Conservation (phyloP, 2,329 filamentous ascomycete genomes). For the Microcyclosporella mali region DNA sequence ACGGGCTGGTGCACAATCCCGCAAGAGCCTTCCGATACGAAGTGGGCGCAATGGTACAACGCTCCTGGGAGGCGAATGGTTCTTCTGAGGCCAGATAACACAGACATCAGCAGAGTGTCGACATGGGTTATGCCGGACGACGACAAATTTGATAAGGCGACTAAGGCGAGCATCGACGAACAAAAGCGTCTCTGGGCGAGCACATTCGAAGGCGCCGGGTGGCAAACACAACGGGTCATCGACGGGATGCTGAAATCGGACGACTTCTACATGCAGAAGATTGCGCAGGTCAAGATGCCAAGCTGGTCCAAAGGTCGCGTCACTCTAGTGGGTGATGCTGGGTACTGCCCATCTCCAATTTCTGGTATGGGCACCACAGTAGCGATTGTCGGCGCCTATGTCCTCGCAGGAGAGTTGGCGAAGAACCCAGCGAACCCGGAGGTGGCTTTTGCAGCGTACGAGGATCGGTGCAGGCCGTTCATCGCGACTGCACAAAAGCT, state of each 20-base stretch:
- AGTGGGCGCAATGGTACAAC: slow-evolving; percentile 27
- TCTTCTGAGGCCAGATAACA: slow-evolving; percentile 22
- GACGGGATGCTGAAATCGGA: slow-evolving; percentile 33
- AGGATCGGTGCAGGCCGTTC: slow-evolving; percentile 22
- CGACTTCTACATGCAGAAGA: slow-evolving; percentile 24
- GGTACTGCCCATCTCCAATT: slow-evolving; percentile 25
- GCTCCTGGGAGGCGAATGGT: slow-evolving; percentile 22
- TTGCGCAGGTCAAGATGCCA: slow-evolving; percentile 25
- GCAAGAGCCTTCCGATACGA: slow-evolving; percentile 16
- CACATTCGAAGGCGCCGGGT: slow-evolving; percentile 22
- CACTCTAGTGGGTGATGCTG: slow-evolving; percentile 27
- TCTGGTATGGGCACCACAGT: slow-evolving; percentile 30
- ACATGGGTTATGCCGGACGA: slow-evolving; percentile 16
- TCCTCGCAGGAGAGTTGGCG: slow-evolving; percentile 27
- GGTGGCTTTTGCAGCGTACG: slow-evolving; percentile 24
- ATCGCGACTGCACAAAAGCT: slow-evolving; percentile 26
- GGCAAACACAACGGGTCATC: slow-evolving; percentile 22
- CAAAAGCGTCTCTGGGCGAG: slow-evolving; percentile 21
- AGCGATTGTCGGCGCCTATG: slow-evolving; percentile 27
- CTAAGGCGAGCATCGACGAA: slow-evolving; percentile 7
- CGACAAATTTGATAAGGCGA: slow-evolving; percentile 12
- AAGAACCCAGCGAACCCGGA: slow-evolving; percentile 11
- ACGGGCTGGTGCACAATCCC: slow-evolving; percentile 25
- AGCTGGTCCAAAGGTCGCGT: slow-evolving; percentile 24
- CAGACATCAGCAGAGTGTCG: slow-evolving; percentile 8